Evolutionary conservation across 176 grass and related monocot species (phyloP), one percentile per base, ranked within the genome.

Genomic region (Avena sativa): DNA sequence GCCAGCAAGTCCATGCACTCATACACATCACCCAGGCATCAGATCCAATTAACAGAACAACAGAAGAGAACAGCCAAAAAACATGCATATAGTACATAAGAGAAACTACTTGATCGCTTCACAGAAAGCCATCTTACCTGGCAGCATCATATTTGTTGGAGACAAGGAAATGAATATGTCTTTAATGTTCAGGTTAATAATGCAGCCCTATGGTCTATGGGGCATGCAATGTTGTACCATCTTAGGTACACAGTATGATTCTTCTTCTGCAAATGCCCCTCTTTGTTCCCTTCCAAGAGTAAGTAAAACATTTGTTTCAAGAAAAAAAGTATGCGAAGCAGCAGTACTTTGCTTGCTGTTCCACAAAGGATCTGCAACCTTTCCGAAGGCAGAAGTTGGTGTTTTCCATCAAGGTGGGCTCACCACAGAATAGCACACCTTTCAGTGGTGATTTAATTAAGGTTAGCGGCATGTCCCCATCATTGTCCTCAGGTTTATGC

Each of bases 321-420:
- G 32, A 12, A 49, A 49, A 70, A 32, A 66, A 51, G 64, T 40
- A 49, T 53, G 28, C 3, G 58, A 63, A 80, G 15, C 78, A 80
- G n/a, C 5, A 34, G 5, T 23, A 15, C 44, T 12, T 28, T 5
- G 62, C 43, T 81, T n/a, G 1, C 10, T 82, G 48, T 34, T 57
- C 36, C 17, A 49, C 17, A 1, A 71, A 57, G 0, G 23, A 44
- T 44, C 15, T 21, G 47, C 48, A 52, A 72, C 34, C 12, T 83
- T 72, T 56, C 69, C 46, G 14, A 23, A 65, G 32, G 59, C 20
- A 85, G 16, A 85, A 12, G 60, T 23, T 67, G 47, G 20, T 65
- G 40, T 13, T 26, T 55, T 79, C 84, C 61, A 76, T 43, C 40
- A 43, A 43, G 40, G 40, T 43, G 40, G 40, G 40, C 38, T 40